phyloP scores from a whole-genome alignment of 805 yeast genomes.

The Sugiyamaella qingdaonensis region DNA sequence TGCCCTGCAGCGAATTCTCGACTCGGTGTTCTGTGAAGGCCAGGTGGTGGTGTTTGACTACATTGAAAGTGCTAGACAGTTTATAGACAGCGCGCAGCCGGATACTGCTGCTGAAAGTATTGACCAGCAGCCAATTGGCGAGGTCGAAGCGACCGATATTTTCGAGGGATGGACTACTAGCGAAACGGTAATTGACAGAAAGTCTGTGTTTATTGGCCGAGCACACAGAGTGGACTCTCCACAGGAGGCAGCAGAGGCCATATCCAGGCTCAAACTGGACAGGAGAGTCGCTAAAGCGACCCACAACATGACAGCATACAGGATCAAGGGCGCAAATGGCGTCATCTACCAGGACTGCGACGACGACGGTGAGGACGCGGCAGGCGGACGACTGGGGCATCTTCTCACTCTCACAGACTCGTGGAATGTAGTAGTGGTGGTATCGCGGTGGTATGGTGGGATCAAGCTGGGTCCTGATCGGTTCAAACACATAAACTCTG shows the following conservation, averaged over 20 bases:
- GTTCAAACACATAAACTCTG: slow-evolving; percentile 86
- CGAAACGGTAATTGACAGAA: slow-evolving; percentile 76
- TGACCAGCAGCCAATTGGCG: slow-evolving; percentile 6
- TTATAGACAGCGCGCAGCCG: slow-evolving; percentile 1
- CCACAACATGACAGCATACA: slow-evolving; percentile 86
- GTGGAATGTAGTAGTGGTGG: slow-evolving; percentile 81
- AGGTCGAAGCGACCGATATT: slow-evolving; percentile 36
- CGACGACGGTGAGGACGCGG: slow-evolving; percentile 97
- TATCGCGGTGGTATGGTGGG: slow-evolving; percentile 93
- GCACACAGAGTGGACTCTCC: slow-evolving; percentile 59
- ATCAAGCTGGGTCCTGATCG: slow-evolving; percentile 87
- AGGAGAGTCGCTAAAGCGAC: slow-evolving; percentile 60
- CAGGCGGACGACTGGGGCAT: slow-evolving; percentile 84
- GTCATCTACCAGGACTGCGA: slow-evolving; percentile 77
- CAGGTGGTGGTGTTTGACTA: slow-evolving; percentile 79
- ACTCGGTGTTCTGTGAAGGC: slow-evolving; percentile 51
- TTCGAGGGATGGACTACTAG: slow-evolving; percentile 73
- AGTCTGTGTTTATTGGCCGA: slow-evolving; percentile 79
- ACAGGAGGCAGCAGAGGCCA: slow-evolving; percentile 56
- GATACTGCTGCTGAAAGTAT: slow-evolving; percentile 26
- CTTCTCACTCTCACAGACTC: slow-evolving; percentile 56
- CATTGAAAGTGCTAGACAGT: slow-evolving; percentile 41
- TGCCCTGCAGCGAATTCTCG: slow-evolving; percentile 49
- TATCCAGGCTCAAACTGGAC: slow-evolving; percentile 56
- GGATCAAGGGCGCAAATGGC: slow-evolving; percentile 56